Conservation (phyloP, 139 green algal genomes). For the Trebouxia sp. region DNA sequence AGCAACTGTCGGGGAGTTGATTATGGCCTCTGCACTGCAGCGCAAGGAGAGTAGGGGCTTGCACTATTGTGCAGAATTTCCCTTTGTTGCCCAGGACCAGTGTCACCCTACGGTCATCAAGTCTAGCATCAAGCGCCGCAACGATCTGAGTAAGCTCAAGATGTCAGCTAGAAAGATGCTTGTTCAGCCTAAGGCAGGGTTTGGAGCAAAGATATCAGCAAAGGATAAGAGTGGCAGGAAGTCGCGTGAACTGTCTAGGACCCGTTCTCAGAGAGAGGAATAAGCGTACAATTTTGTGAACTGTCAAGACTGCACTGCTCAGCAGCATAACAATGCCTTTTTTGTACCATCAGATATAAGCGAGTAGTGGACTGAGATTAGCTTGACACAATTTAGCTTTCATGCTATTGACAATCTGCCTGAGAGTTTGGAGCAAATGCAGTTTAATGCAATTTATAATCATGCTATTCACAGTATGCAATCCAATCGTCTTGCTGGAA, state of each 20-base stretch:
- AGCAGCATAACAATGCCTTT: too few relatives aligned
- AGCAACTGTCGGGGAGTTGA: constrained; percentile 80
- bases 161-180: neutral
- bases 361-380: too few relatives aligned
- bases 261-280: neutral
- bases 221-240: constrained; percentile 24
- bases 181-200: neutral
- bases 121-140: neutral
- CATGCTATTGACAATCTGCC: too few relatives aligned
- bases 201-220: neutral
- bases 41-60: constrained; percentile 82
- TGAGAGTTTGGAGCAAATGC: too few relatives aligned
- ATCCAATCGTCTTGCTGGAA: too few relatives aligned
- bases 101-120: constrained; percentile 27
- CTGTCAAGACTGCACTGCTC: too few relatives aligned
- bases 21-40: constrained; percentile 78
- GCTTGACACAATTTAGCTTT: too few relatives aligned
- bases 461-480: too few relatives aligned
- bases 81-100: constrained; percentile 40
- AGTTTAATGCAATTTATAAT: too few relatives aligned
- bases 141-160: neutral
- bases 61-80: constrained; percentile 83
- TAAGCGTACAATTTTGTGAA: neutral
- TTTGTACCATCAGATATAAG: too few relatives aligned
- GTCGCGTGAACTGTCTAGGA: neutral